These are phyloP conservation scores for Venturia aucupariae DNA, from an alignment of 2,329 filamentous ascomycete species.

Conservation along the genomic window DNA sequence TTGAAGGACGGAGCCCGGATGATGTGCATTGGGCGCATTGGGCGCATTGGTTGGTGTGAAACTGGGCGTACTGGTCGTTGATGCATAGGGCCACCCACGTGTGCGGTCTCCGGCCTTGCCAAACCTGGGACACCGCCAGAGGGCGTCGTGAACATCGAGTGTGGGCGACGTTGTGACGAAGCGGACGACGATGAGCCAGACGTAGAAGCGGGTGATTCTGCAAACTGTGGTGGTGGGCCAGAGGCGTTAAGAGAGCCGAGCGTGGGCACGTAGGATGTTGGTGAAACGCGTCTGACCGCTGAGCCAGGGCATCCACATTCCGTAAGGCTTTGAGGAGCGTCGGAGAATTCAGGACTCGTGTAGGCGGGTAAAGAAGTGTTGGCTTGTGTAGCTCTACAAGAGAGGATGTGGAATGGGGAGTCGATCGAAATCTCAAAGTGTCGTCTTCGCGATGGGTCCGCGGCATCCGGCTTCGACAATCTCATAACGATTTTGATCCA, in stretches of 20 bases:
- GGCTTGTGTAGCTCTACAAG: conserved; percentile 83
- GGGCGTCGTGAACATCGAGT: neutral
- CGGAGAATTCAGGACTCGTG: conserved; percentile 41
- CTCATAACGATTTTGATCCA: conserved; percentile 98
- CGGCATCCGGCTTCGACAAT: conserved; percentile 72
- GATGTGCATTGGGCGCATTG: conserved; percentile 84
- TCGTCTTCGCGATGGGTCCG: conserved; percentile 67
- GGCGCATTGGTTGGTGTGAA: conserved; percentile 39
- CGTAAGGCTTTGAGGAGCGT: conserved; percentile 27
- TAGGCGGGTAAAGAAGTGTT: conserved; percentile 84
- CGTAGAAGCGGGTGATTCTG: neutral
- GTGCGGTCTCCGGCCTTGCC: conserved; percentile 40
- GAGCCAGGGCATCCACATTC: conserved; percentile 62
- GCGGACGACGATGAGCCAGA: neutral
- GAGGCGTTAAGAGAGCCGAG: conserved; percentile 42
- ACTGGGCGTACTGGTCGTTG: conserved; percentile 17
- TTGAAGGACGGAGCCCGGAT: conserved; percentile 78
- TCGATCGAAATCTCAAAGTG: conserved; percentile 97
- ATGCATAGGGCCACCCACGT: conserved; percentile 35
- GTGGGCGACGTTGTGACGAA: conserved; percentile 19
- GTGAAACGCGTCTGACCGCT: conserved; percentile 39
- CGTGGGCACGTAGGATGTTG: conserved; percentile 45
- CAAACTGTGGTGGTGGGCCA: neutral
- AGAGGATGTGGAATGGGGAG: conserved; percentile 86
- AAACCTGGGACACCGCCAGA: conserved; percentile 31